These are phyloP conservation scores for Coemansia sp. DNA, from an alignment of 192 early-diverging fungal genomes.

Conservation along the genomic window DNA sequence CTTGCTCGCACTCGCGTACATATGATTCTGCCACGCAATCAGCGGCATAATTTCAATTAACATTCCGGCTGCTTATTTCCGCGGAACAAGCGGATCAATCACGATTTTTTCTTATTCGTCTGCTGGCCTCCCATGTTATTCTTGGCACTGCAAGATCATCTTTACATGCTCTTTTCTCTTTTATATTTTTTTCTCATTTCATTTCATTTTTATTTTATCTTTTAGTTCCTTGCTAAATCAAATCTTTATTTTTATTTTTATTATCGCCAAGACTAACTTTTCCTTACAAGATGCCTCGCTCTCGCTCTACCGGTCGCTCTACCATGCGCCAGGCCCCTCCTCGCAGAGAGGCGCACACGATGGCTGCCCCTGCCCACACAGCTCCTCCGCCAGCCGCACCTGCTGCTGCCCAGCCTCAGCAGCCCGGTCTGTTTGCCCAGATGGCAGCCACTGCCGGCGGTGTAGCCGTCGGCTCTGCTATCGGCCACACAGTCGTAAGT, in stretches of 20 bases:
- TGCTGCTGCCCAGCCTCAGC: conserved; percentile 55
- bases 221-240: not conserved
- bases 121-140: not conserved
- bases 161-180: not conserved
- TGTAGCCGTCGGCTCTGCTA: conserved; percentile 86
- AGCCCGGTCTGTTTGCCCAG: conserved; percentile 66
- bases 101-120: not conserved
- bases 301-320: conserved; percentile 19
- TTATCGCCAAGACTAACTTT: not conserved
- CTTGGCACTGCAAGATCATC: not conserved
- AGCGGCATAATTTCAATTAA: too few species aligned
- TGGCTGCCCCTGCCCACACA: conserved; percentile 43
- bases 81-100: not conserved
- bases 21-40: too few species aligned
- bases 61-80: not conserved
- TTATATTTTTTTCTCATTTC: not conserved
- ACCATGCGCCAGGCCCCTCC: conserved; percentile 11
- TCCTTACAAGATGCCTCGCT: conserved; percentile 43
- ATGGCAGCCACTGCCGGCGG: conserved; percentile 94
- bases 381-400: conserved; percentile 55
- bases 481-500: conserved; percentile 63
- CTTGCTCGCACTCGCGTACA: too few species aligned
- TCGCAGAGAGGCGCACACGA: conserved; percentile 43
- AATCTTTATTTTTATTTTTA: not conserved
- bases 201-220: not conserved